Conservation (phyloP, 805 yeast species). For the Sporopachydermia quercuum region DNA sequence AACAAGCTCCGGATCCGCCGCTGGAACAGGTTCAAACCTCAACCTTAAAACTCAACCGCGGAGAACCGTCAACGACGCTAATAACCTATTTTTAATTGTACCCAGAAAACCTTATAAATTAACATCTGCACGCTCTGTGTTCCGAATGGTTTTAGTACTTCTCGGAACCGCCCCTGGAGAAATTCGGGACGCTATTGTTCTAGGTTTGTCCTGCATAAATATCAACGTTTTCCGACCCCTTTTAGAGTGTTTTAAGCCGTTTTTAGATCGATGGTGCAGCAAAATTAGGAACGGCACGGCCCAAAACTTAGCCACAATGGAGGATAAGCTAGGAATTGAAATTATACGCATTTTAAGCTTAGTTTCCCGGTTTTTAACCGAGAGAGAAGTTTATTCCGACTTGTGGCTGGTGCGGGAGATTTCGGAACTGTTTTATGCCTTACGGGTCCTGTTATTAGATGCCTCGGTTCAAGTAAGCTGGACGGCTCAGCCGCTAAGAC, state of each 20-base stretch:
- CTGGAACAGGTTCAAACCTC: background rate
- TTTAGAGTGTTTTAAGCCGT: background rate
- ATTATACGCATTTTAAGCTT: slow-evolving; percentile 62
- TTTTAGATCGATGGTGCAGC: no score
- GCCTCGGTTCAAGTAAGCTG: slow-evolving; percentile 47
- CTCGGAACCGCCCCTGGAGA: slow-evolving; percentile 52
- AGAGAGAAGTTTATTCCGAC: slow-evolving; percentile 39
- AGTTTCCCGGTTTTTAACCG: slow-evolving; percentile 46
- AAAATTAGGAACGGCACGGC: background rate
- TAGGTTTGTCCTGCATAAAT: slow-evolving; percentile 80
- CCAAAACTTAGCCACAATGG: slow-evolving; percentile 16
- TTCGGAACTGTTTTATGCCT: slow-evolving; percentile 43
- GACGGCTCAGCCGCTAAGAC: slow-evolving; percentile 61
- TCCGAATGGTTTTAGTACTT: slow-evolving; percentile 75
- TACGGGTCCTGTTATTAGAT: slow-evolving; percentile 42
- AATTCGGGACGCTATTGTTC: slow-evolving; percentile 75
- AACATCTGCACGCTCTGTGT: slow-evolving; percentile 82
- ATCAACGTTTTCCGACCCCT: slow-evolving; percentile 77
- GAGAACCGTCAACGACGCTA: slow-evolving; percentile 1
- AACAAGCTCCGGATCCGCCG: slow-evolving; percentile 2
- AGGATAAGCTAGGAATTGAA: slow-evolving; percentile 50
- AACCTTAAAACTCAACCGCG: background rate
- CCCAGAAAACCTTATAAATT: slow-evolving; percentile 41
- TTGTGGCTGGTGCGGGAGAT: slow-evolving; percentile 54
- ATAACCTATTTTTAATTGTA: no score